Evolutionary conservation across 169 alveolate species (phyloP).

Genomic region (Eimeria acervulina): DNA sequence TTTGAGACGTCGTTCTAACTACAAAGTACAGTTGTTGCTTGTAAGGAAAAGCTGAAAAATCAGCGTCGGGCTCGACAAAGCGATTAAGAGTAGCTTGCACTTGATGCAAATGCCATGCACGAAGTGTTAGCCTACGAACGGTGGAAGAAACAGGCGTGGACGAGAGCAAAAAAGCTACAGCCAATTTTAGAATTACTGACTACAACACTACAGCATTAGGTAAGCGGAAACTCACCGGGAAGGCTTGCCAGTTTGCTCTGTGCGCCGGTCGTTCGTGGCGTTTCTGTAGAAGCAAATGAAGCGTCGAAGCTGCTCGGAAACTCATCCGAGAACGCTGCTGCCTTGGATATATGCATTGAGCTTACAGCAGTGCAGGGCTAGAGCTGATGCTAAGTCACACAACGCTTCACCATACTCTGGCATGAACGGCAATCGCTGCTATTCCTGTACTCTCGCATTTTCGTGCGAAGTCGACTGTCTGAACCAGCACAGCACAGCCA

Average conservation of each 20-base stretch:
- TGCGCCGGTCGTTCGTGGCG: conserved; percentile 82
- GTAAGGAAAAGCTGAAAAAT: neutral
- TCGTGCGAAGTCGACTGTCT: conserved; percentile 83
- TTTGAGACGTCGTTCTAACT: neutral
- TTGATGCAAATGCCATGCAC: neutral
- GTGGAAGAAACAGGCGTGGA: neutral
- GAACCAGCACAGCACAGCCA: neutral
- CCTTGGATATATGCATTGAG: neutral
- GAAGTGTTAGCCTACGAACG: neutral
- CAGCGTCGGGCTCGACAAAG: neutral
- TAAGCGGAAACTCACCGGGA: conserved; percentile 17
- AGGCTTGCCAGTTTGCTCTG: conserved; percentile 80
- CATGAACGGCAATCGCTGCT: conserved; percentile 82
- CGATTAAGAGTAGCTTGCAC: neutral
- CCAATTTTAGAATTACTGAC: neutral
- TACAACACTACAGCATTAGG: neutral
- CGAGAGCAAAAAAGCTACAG: neutral
- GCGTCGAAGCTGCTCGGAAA: neutral
- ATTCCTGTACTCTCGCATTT: conserved; percentile 80
- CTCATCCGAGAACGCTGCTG: neutral
- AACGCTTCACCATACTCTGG: conserved; percentile 67
- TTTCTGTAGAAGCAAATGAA: conserved; percentile 66
- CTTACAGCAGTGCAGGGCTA: neutral
- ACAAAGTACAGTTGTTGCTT: neutral
- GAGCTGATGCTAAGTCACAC: neutral